Evolutionary conservation across 2,329 filamentous ascomycete species (phyloP).

Genomic region (Stagonosporopsis vannaccii): DNA sequence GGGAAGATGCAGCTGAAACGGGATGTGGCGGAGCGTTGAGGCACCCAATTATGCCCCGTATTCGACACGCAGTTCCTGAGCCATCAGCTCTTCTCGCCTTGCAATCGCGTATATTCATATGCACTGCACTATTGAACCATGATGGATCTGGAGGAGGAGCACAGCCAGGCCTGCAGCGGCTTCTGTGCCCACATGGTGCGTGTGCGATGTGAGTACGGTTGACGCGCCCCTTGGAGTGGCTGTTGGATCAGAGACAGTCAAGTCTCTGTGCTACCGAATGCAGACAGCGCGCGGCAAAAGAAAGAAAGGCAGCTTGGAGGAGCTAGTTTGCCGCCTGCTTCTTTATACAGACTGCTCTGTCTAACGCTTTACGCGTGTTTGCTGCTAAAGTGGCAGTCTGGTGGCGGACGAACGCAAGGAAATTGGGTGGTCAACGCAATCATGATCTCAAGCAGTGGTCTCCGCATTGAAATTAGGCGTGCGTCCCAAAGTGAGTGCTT

Average conservation of each 20-base stretch:
- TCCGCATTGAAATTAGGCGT: conserved; percentile 10
- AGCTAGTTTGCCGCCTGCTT: not conserved
- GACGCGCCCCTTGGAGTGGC: not conserved
- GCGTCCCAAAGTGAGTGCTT: conserved; percentile 14
- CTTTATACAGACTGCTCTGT: conserved; percentile 4
- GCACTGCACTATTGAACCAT: conserved; percentile 12
- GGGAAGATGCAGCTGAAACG: conserved; percentile 13
- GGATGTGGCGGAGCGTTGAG: conserved; percentile 15
- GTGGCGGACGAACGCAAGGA: conserved; percentile 11
- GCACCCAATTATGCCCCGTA: conserved; percentile 9
- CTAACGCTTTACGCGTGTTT: not conserved
- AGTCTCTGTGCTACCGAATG: not conserved
- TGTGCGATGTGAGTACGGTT: not conserved
- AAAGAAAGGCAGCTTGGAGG: not conserved
- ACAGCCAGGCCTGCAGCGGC: conserved; percentile 7
- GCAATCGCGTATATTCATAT: conserved; percentile 5
- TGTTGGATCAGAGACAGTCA: not conserved
- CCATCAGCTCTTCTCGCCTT: conserved; percentile 13
- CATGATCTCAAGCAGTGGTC: conserved; percentile 5
- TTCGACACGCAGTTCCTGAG: not conserved
- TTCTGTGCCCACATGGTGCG: conserved; percentile 7
- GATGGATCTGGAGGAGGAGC: conserved; percentile 3
- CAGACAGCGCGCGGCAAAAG: not conserved
- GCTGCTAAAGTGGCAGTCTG: not conserved
- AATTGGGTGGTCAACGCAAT: conserved; percentile 12